Evolutionary conservation across 78 protist species (phyloP).

Genomic region (Thecamonas trahens): DNA sequence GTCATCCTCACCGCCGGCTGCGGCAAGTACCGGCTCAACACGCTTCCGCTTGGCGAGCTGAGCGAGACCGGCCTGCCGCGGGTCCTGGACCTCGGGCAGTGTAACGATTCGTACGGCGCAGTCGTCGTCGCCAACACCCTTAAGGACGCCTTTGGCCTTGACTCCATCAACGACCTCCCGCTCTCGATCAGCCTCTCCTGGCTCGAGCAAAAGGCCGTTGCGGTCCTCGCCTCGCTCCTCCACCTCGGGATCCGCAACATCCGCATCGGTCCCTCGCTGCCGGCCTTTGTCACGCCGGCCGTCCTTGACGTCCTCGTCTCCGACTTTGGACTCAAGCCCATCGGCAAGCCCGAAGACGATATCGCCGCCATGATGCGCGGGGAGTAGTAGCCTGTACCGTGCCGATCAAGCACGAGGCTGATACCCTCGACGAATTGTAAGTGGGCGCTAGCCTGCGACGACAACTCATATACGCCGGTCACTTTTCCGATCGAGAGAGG

Average conservation of each 20-base stretch:
- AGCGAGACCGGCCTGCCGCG: conserved; percentile 74
- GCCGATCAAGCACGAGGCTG: too few species aligned
- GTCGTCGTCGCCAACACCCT: conserved; percentile 55
- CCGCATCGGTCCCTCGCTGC: conserved; percentile 69
- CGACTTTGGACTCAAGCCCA: not conserved
- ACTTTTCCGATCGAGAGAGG: too few species aligned
- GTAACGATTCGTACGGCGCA: conserved; percentile 80
- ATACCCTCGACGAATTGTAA: too few species aligned
- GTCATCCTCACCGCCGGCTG: conserved; percentile 47
- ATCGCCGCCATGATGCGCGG: too few species aligned
- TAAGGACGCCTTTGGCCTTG: not conserved
- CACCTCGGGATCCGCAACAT: conserved; percentile 60
- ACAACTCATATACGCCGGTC: too few species aligned
- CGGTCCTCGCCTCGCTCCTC: conserved; percentile 58
- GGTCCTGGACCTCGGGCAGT: conserved; percentile 82
- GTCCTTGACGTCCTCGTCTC: conserved; percentile 5
- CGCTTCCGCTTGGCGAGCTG: conserved; percentile 35
- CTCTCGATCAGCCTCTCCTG: conserved; percentile 39
- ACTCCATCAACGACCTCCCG: conserved; percentile 52
- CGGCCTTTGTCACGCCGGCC: conserved; percentile 60
- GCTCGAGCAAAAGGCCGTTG: conserved; percentile 88
- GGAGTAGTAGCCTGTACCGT: too few species aligned
- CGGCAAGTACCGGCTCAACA: conserved; percentile 53
- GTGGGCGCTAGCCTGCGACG: too few species aligned
- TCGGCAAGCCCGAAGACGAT: not conserved